Evolutionary conservation across 1,284 basidiomycete genomes (phyloP).

Genomic region (Ustilago loliicola): DNA sequence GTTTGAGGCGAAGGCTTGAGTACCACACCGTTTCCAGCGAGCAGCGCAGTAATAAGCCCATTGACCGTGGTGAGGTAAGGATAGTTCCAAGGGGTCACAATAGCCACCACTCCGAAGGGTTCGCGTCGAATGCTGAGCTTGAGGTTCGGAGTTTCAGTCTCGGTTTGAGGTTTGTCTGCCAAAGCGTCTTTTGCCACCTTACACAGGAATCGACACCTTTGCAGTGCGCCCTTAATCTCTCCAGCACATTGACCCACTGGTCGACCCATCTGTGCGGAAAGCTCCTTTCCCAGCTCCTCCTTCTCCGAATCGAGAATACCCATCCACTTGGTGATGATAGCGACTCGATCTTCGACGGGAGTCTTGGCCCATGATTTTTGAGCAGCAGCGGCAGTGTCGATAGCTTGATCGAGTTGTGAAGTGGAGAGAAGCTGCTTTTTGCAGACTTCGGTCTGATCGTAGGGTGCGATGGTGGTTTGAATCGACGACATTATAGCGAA

Average conservation of each 20-base stretch:
- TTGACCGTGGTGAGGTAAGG: slow-evolving; percentile 76
- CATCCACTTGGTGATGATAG: slow-evolving; percentile 81
- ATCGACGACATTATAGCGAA: slow-evolving; percentile 57
- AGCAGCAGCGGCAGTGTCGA: slow-evolving; percentile 77
- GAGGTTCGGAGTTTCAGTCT: slow-evolving; percentile 85
- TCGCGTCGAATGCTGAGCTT: slow-evolving; percentile 83
- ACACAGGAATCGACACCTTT: slow-evolving; percentile 85
- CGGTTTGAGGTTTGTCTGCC: slow-evolving; percentile 80
- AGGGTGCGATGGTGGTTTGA: slow-evolving; percentile 74
- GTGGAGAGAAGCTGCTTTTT: slow-evolving; percentile 71
- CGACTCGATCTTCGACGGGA: slow-evolving; percentile 79
- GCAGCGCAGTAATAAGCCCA: slow-evolving; percentile 76
- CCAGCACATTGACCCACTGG: slow-evolving; percentile 82
- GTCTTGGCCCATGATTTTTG: slow-evolving; percentile 82
- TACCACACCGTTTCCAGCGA: slow-evolving; percentile 83
- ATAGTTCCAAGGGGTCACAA: slow-evolving; percentile 91
- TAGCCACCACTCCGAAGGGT: slow-evolving; percentile 87
- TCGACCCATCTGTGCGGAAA: slow-evolving; percentile 85
- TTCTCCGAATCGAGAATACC: slow-evolving; percentile 76
- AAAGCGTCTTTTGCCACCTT: slow-evolving; percentile 83
- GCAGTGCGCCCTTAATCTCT: slow-evolving; percentile 84
- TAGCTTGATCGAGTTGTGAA: slow-evolving; percentile 76
- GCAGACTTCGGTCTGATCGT: slow-evolving; percentile 72
- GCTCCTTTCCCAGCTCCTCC: slow-evolving; percentile 80
- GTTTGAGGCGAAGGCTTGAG: slow-evolving; percentile 96